Evolutionary conservation across 306 rosid species (phyloP), one percentile per base, ranked within the genome.

Genomic region (Acmispon strigosus): DNA sequence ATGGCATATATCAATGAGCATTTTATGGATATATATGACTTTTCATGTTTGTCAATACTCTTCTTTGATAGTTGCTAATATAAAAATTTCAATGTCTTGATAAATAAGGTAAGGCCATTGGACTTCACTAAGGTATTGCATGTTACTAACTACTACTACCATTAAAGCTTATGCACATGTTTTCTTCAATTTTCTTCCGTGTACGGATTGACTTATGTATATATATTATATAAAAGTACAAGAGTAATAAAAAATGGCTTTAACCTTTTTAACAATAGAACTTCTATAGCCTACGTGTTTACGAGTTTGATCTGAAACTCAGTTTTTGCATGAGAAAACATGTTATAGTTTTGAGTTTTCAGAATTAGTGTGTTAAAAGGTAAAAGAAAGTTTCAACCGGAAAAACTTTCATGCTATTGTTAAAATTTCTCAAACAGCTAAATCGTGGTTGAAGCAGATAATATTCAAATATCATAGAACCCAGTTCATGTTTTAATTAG

Each of bases 101-200:
- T 70, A 52, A 73, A 41, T 50, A 83, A 83, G 83, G 16, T 52
- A n/a, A 65, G 16, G 43, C 22, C 70, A 24, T 53, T 66, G 80
- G 85, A 51, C 59, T 51, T 27, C 69, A 54, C 43, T 68, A 53
- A 66, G 79, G 67, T 9, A 18, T 76, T 72, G 88, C 86, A 84
- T 81, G 80, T 81, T 78, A 69, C 81, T 57, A 64, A 8, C 76
- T 57, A 60, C 79, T 43, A 56, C 58, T 44, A 45, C 14, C 53
- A 56, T 42, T 58, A 20, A 52, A 17, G 29, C 78, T 6, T 50
- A 14, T 58, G 9, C 37, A 37, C 72, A 34, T 16, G 5, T 34
- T 73, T 50, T 71, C 73, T 27, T 73, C 8, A 2, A n/a, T 67
- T 42, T 22, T 16, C 18, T 72, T 78, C 67, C 71, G 75, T 61